Percentiles rank a stretch among this genome's conserved stretches.
phyloP scores from a whole-genome alignment of 208 protist species.

The Trypanosoma boissoni region DNA sequence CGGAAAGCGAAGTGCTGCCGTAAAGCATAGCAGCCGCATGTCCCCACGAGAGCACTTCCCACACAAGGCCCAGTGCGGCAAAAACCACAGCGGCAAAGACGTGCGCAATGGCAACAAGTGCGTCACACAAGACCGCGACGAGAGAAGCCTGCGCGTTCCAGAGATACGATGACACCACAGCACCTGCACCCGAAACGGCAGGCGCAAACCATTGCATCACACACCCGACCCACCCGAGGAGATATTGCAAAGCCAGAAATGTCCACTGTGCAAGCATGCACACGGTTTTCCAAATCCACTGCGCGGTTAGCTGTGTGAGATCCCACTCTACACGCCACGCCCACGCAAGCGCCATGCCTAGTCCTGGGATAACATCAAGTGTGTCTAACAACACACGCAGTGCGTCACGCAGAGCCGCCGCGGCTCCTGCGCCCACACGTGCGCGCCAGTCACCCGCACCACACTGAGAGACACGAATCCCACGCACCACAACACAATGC shows the following conservation, averaged over 20 bases:
- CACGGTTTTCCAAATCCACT: no score
- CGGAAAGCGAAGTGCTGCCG: slow-evolving; percentile 54
- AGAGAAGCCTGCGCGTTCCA: no score
- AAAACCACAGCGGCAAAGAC: no score
- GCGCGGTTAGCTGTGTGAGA: slow-evolving; percentile 23
- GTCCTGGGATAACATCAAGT: slow-evolving; percentile 61
- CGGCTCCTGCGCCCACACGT: slow-evolving; percentile 32
- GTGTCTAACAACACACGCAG: slow-evolving; percentile 31
- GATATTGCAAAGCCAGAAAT: no score
- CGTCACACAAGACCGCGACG: no score
- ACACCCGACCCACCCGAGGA: no score
- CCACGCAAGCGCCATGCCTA: slow-evolving; percentile 42
- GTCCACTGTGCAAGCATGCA: no score
- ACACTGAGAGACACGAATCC: slow-evolving; percentile 8
- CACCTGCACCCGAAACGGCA: no score
- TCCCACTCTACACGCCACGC: slow-evolving; percentile 45
- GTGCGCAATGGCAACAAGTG: no score
- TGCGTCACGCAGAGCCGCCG: slow-evolving; percentile 18
- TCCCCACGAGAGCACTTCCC: neutral
- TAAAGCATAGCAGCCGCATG: slow-evolving; percentile 41
- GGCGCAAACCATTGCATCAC: no score
- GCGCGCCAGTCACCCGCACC: slow-evolving; percentile 19
- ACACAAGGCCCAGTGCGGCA: neutral
- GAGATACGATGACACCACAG: no score
- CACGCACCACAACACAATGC: neutral